Evolutionary conservation across 2,329 filamentous ascomycete species (phyloP).

Genomic region (Didymella exigua): DNA sequence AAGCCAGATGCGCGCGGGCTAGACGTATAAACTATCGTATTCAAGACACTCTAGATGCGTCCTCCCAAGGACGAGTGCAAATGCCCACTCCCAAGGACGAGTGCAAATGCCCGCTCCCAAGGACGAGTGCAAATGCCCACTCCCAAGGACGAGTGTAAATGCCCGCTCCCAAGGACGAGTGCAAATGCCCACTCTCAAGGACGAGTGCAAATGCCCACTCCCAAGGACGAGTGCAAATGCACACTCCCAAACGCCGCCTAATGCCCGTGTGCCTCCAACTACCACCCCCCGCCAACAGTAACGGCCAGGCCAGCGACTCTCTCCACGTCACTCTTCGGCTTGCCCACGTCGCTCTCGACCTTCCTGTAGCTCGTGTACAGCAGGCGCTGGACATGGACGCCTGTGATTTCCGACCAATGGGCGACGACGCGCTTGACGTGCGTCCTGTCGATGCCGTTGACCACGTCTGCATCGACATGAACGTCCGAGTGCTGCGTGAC

Average conservation of each 20-base stretch:
- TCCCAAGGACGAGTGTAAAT: too few relatives aligned
- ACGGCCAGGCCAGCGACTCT: slow-evolving; percentile 86
- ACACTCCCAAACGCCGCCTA: not conserved
- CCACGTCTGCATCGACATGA: slow-evolving; percentile 30
- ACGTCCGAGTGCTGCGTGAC: not conserved
- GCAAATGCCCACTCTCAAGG: too few relatives aligned
- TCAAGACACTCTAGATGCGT: too few relatives aligned
- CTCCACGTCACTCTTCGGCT: slow-evolving; percentile 71
- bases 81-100: too few relatives aligned
- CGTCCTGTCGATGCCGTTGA: slow-evolving; percentile 69
- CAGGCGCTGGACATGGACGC: slow-evolving; percentile 72
- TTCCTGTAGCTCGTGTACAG: slow-evolving; percentile 87
- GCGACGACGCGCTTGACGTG: slow-evolving; percentile 71
- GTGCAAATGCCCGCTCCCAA: too few relatives aligned
- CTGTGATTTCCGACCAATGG: slow-evolving; percentile 77
- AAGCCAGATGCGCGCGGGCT: too few relatives aligned
- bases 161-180: too few relatives aligned
- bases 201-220: too few relatives aligned
- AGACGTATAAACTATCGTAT: too few relatives aligned
- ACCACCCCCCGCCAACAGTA: slow-evolving; percentile 95
- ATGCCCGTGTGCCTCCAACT: not conserved
- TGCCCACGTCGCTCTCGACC: slow-evolving; percentile 92
- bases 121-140: too few relatives aligned
- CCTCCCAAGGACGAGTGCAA: too few relatives aligned
- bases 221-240: too few relatives aligned